Evolutionary conservation across 371 early-diverging fungal genomes (phyloP), one percentile per base, ranked within the genome.

Genomic region (Massospora cicadina): DNA sequence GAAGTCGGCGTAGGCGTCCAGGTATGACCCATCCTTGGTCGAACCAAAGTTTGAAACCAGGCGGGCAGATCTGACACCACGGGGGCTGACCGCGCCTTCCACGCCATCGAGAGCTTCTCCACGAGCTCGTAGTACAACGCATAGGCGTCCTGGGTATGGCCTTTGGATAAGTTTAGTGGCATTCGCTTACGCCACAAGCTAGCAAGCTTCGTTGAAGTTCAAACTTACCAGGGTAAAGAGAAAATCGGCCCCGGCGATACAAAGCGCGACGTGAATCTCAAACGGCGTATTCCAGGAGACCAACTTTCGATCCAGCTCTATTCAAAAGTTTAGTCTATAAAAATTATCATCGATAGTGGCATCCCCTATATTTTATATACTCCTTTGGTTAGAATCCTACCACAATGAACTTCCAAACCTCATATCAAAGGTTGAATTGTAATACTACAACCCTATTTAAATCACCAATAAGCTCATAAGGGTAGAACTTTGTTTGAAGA

Each of bases 21-120:
- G 28, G 26, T 57, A 57, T 25, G 58, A 25, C 12, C 58, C 58
- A 57, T 57, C 58, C n/a, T 27, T 57, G 13, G 58, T 57, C 12
- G 25, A 23, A 23, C 58, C 58, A 57, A 57, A 57, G 28, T 57
- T 57, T 57, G 58, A n/a, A 57, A 25, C 58, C 57, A 57, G 26
- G 25, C 26, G 7, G 58, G 58, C 7, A 25, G 25, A 57, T 25
- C 25, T 12, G 58, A 3, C 17, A 57, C n/a, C 12, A 12, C 26
- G 17, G 58, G 58, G 7, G 23, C 58, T 27, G 58, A 25, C 12
- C 58, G 23, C 7, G 58, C 58, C 28, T 57, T 57, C 58, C 58
- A 57, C 7, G 58, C 58, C 28, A 57, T 23, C 7, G 23, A 23
- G 17, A 57, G 28, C 26, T 57, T 57, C 13, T 57, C 58, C 7